phyloP scores from a whole-genome alignment of 2,329 filamentous ascomycete genomes.

The Sporothrix phasma region DNA sequence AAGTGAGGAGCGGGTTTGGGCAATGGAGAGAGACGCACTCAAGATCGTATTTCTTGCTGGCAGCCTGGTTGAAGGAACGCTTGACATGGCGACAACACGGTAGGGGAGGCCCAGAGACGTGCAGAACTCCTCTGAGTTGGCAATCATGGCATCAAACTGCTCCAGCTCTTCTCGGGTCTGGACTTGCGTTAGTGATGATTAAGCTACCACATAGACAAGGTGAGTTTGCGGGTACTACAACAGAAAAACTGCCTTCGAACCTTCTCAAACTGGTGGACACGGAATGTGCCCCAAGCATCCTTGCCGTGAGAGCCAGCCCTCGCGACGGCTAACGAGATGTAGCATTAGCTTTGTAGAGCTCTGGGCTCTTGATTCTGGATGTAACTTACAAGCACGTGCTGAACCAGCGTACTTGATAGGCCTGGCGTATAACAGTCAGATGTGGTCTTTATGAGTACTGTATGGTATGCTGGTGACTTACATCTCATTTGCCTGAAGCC shows the following conservation, averaged over 20 bases:
- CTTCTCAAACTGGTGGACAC: conserved; percentile 87
- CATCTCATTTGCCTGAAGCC: conserved; percentile 74
- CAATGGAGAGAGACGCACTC: conserved; percentile 35
- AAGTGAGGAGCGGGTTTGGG: neutral
- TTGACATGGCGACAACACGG: conserved; percentile 90
- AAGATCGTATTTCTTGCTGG: conserved; percentile 85
- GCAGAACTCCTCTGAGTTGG: conserved; percentile 88
- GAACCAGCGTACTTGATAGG: conserved; percentile 92
- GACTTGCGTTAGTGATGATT: conserved; percentile 58
- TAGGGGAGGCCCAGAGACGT: conserved; percentile 81
- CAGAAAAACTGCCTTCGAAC: conserved; percentile 37
- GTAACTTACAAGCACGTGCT: conserved; percentile 66
- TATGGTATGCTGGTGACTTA: neutral
- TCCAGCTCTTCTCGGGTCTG: conserved; percentile 85
- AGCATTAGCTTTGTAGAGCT: neutral
- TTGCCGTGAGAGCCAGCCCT: conserved; percentile 73
- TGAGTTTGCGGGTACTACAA: too few relatives aligned
- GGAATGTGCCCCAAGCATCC: conserved; percentile 93
- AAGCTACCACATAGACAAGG: too few relatives aligned
- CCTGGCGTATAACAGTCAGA: conserved; percentile 3
- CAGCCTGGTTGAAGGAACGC: conserved; percentile 82
- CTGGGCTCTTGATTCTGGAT: neutral
- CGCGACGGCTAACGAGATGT: conserved; percentile 50
- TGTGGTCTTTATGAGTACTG: too few relatives aligned
- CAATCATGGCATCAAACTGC: conserved; percentile 88